Base-by-base conservation (phyloP, 345 rosid genomes). In the Eucalyptus urophylla region DNA sequence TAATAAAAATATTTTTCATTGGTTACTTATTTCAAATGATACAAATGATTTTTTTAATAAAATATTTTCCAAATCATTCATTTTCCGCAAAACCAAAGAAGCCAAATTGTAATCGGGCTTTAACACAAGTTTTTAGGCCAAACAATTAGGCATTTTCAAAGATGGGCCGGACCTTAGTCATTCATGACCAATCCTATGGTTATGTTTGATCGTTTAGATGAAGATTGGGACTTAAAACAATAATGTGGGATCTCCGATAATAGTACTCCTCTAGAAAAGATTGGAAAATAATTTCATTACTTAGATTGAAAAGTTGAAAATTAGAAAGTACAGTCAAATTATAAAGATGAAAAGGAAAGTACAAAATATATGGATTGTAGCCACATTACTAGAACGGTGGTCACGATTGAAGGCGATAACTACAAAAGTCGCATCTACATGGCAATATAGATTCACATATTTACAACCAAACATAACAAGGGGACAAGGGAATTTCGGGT, bases 331-430 rank as follows among this genome's bases (percentile, higher is more conserved):
- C 58, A 21, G 24, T 58, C 25, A 25, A 58, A 58, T 24, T 58
- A 58, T 24, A 58, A 24, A 58, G n/a, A 10, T 58, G 65, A 58
- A 5, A 58, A 58, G 65, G 14, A 58, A 58, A 58, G 27, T 25
- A 58, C 14, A 9, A 58, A 25, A 58, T 24, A 1, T 58, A 24
- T 11, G 14, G 65, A 58, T 58, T 24, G 65, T 24, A 25, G 14
- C 65, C 6, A 1, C 3, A 1, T 6, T 25, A 25, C n/a, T 5
- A 0, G n/a, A 58, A 58, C 3, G 13, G 29, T 58, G 65, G n/a
- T 6, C 7, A 4, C 3, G 3, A 58, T 58, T 1, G 6, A 22
- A 58, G n/a, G 11, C 3, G 2, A 11, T 25, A 13, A 58, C 29
- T 11, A 10, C n/a, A 24, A 24, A 58, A 58, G 29, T 58, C 6